Base-by-base conservation (phyloP, 495 filamentous ascomycete species). In the Annulohypoxylon stygium region DNA sequence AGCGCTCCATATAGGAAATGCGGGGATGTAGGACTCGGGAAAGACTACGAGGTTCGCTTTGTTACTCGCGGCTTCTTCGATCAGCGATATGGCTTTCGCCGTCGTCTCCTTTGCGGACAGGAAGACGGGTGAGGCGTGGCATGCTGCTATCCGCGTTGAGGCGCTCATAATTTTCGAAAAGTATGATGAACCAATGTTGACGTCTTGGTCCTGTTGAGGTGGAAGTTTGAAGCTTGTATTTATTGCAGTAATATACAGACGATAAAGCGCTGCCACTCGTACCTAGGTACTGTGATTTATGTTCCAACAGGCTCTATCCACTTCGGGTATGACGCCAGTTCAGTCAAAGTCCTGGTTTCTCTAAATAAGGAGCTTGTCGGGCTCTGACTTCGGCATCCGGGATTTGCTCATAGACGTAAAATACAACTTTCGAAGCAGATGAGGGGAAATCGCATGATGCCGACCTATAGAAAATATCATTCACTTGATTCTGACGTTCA, bases 11-110 rank as follows among this genome's bases (percentile, higher is more conserved):
- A 80, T 61, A 5, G 80, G 79, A 41, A 75, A 82, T 10, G 73
- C 84, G 8, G 83, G 79, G 11, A 85, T 82, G 70, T 76, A 84
- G 0, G 80, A 74, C 65, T 85, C 84, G 0, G 84, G 83, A 68
- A 85, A 86, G 59, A 83, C 83, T 10, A 86, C 70, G 6, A 86
- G 70, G 18, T 84, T 75, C 7, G 83, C 83, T 0, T 67, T 59
- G 62, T 81, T 76, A 33, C 41, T 23, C 10, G 83, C 81, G 1
- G 83, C 83, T 63, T 81, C 65, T 16, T 78, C 66, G 53, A 86
- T 84, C 20, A 84, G 73, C 0, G 72, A 73, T 33, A 83, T 73
- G 18, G 79, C 78, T 53, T 84, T 84, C 26, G 76, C 57, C 14
- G 78, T 79, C 8, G 81, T 83, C 16, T 67, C 61, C 50, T 68